Conservation (phyloP, 495 filamentous ascomycete species). For the Talaromyces ruber region DNA sequence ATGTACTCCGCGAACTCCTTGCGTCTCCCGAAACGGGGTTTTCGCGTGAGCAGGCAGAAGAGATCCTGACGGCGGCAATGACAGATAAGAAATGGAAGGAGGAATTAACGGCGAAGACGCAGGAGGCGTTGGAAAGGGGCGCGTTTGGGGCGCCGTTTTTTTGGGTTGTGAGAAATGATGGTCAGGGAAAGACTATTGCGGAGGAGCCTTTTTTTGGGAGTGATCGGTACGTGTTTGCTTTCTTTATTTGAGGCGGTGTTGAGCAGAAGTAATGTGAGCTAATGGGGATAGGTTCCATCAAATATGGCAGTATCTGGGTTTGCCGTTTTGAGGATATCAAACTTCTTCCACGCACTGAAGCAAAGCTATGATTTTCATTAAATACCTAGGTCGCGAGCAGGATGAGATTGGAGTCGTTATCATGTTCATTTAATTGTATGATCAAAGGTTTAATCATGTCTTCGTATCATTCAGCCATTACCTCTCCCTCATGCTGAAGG, state of each 20-base stretch:
- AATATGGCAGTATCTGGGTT: slow-evolving; percentile 31
- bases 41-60: slow-evolving; percentile 29
- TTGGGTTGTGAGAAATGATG: slow-evolving; percentile 37
- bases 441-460: neutral
- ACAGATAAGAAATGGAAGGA: slow-evolving; percentile 46
- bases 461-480: neutral
- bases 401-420: neutral
- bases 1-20: slow-evolving; percentile 18
- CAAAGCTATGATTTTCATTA: neutral
- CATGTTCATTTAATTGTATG: neutral
- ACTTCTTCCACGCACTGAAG: neutral
- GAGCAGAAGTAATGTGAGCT: neutral
- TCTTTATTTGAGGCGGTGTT: neutral
- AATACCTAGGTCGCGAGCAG: too few relatives aligned
- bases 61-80: slow-evolving; percentile 41
- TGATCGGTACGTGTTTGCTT: slow-evolving; percentile 48
- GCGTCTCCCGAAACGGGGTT: slow-evolving; percentile 16
- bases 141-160: slow-evolving; percentile 74
- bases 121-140: slow-evolving; percentile 49
- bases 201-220: slow-evolving; percentile 69
- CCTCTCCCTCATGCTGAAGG: neutral
- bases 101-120: slow-evolving; percentile 46
- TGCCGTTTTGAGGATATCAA: slow-evolving; percentile 27
- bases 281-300: slow-evolving; percentile 15
- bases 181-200: slow-evolving; percentile 42